Evolutionary conservation across 257 asterid genomes (phyloP).

Genomic region (Solanum ossicruentum): DNA sequence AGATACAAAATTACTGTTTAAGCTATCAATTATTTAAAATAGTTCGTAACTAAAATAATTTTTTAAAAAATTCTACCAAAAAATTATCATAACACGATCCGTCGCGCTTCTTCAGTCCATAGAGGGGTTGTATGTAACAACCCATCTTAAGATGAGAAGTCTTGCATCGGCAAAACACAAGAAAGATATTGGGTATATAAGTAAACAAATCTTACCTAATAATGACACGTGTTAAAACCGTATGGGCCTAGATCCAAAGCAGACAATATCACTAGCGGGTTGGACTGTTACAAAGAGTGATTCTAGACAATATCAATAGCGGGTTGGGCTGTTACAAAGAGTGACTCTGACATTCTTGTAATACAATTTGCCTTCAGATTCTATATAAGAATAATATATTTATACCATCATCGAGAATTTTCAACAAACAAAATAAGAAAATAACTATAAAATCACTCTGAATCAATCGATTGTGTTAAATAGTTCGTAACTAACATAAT

Average conservation of each 20-base stretch:
- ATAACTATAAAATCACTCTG: neutral
- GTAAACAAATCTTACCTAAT: too few relatives aligned
- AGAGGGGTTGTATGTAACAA: too few relatives aligned
- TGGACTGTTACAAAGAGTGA: too few relatives aligned
- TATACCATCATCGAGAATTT: neutral
- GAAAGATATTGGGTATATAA: too few relatives aligned
- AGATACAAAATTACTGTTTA: neutral
- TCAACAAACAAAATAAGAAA: neutral
- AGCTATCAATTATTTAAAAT: neutral
- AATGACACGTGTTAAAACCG: too few relatives aligned
- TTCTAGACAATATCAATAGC: too few relatives aligned
- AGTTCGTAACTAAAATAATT: neutral
- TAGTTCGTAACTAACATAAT: neutral
- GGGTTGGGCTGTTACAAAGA: neutral
- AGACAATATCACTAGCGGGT: too few relatives aligned
- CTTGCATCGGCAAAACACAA: too few relatives aligned
- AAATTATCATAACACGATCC: neutral
- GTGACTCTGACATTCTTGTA: neutral
- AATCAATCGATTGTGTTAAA: neutral
- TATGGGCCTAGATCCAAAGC: too few relatives aligned
- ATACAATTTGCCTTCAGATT: neutral
- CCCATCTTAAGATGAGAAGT: too few relatives aligned
- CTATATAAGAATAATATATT: neutral
- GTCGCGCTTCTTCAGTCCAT: neutral
- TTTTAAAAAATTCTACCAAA: neutral